Evolutionary conservation across 768 basidiomycete genomes (phyloP).

Genomic region (Cubamyces lactineus): DNA sequence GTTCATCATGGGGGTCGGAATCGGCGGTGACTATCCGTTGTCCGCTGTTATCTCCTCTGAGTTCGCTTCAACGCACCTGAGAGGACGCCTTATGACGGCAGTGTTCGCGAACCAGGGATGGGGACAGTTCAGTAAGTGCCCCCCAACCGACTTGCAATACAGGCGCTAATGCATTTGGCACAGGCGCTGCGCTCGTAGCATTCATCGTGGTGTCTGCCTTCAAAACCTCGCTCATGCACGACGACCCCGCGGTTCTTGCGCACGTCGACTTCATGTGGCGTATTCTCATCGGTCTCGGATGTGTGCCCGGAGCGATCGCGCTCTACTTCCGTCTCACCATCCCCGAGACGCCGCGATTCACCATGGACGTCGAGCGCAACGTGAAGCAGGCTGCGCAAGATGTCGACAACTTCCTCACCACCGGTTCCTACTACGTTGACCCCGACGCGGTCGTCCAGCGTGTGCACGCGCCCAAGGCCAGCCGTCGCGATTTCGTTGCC

Average conservation of each 20-base stretch:
- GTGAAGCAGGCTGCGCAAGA: constrained; percentile 74
- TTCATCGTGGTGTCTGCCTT: constrained; percentile 67
- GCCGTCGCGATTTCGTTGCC: constrained; percentile 51
- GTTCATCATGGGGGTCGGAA: constrained; percentile 81
- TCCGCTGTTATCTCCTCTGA: constrained; percentile 88
- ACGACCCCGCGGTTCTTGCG: constrained; percentile 41
- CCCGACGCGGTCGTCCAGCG: constrained; percentile 62
- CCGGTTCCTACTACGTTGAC: constrained; percentile 50
- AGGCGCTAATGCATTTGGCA: neutral
- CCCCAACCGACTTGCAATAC: neutral
- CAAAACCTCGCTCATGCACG: constrained; percentile 59
- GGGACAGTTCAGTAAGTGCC: constrained; percentile 72
- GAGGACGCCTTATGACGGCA: constrained; percentile 88
- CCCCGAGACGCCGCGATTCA: constrained; percentile 88
- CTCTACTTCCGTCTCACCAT: constrained; percentile 94
- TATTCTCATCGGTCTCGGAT: constrained; percentile 85
- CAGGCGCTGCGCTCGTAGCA: constrained; percentile 69
- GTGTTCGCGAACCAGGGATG: constrained; percentile 88
- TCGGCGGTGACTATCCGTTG: constrained; percentile 89
- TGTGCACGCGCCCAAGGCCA: constrained; percentile 47
- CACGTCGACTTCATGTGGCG: constrained; percentile 84
- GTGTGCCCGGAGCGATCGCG: constrained; percentile 77
- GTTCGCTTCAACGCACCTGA: constrained; percentile 74
- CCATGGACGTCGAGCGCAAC: constrained; percentile 91
- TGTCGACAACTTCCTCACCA: constrained; percentile 66